phyloP scores from a whole-genome alignment of 306 rosid genomes.

The Pachyrhizus erosus region DNA sequence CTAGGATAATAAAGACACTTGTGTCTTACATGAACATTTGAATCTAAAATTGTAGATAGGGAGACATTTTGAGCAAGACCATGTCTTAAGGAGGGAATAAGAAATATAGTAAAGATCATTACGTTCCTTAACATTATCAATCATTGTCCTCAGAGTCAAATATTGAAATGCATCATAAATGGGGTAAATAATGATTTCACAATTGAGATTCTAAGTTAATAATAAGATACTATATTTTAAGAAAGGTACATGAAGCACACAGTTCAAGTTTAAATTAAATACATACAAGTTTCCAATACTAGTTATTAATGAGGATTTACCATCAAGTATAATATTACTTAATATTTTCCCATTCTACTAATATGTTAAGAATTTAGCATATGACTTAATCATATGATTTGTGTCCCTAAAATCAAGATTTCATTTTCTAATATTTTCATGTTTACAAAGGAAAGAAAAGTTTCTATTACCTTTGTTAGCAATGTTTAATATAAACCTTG shows the following conservation, averaged over 20 bases:
- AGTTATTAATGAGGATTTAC: too few species aligned
- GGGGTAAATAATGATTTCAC: neutral
- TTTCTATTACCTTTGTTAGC: too few species aligned
- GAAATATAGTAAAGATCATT: neutral
- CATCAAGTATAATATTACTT: too few species aligned
- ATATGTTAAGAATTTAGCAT: too few species aligned
- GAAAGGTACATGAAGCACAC: neutral
- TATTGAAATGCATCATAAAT: neutral
- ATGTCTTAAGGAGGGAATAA: neutral
- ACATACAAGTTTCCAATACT: too few species aligned
- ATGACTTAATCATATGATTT: too few species aligned
- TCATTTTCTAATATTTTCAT: too few species aligned
- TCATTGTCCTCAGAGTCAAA: neutral
- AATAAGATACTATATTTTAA: neutral
- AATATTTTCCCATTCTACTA: too few species aligned
- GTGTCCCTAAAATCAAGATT: too few species aligned
- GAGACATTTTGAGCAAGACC: neutral
- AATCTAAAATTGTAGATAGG: neutral
- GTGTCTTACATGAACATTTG: neutral
- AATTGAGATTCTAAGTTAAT: neutral
- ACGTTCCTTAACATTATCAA: neutral
- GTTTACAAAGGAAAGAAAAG: too few species aligned
- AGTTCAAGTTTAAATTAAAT: too few species aligned
- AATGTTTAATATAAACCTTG: too few species aligned
- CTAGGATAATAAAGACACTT: neutral